phyloP scores from a whole-genome alignment of 768 basidiomycete genomes.

The Gelatoporia subvermispora region DNA sequence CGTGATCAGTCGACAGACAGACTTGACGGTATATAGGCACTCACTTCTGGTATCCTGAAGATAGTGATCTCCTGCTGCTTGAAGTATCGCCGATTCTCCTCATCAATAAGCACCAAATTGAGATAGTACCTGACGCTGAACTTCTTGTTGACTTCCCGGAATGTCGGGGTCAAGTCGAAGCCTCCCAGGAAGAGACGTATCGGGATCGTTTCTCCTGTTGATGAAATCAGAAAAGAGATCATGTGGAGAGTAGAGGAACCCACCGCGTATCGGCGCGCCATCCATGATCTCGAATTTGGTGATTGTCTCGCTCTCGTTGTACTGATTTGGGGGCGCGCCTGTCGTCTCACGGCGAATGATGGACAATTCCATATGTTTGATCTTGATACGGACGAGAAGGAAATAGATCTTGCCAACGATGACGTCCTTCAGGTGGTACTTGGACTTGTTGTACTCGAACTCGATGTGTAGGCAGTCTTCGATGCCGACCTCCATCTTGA shows the following conservation, averaged over 20 bases:
- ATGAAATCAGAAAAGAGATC: background rate
- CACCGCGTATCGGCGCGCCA: slow-evolving; percentile 93
- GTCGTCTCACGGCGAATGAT: slow-evolving; percentile 98
- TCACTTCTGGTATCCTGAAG: slow-evolving; percentile 84
- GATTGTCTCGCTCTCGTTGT: slow-evolving; percentile 98
- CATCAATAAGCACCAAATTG: slow-evolving; percentile 95
- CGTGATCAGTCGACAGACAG: background rate
- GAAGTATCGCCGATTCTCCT: slow-evolving; percentile 96
- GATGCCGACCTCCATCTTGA: slow-evolving; percentile 99
- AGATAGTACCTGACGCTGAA: slow-evolving; percentile 97
- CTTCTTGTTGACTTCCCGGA: slow-evolving; percentile 99
- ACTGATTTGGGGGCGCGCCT: slow-evolving; percentile 96
- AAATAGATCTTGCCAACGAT: slow-evolving; percentile 99
- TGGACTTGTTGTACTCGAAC: slow-evolving; percentile 99
- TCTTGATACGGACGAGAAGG: slow-evolving; percentile 96
- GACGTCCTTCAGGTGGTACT: slow-evolving; percentile 99
- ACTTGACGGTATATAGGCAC: slow-evolving; percentile 12
- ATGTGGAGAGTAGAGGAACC: slow-evolving; percentile 10
- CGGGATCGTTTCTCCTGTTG: slow-evolving; percentile 90
- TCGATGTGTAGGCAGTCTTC: slow-evolving; percentile 99
- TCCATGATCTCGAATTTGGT: slow-evolving; percentile 99
- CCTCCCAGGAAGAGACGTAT: slow-evolving; percentile 97
- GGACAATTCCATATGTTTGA: slow-evolving; percentile 99
- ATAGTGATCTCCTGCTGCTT: slow-evolving; percentile 96
- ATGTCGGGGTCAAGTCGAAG: slow-evolving; percentile 97